Evolutionary conservation across 805 yeast genomes (phyloP).

Genomic region (Starmerella bombi): DNA sequence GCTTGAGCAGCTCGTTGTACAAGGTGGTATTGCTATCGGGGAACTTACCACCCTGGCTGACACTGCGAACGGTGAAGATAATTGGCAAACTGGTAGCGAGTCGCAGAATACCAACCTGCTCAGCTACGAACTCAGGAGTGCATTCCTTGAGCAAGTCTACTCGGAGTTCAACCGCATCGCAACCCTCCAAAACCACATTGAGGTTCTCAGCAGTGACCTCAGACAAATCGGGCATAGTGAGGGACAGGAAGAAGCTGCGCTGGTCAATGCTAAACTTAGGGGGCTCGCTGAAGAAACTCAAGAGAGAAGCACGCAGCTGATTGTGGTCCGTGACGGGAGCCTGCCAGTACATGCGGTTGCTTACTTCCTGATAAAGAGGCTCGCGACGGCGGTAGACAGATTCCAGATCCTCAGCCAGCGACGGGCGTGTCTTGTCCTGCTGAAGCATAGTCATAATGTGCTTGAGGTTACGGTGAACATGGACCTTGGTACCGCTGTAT

Average conservation of each 20-base stretch:
- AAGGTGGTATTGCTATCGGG: slow-evolving; percentile 42
- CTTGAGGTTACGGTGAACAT: slow-evolving; percentile 75
- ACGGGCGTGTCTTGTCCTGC: slow-evolving; percentile 75
- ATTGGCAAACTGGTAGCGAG: slow-evolving; percentile 56
- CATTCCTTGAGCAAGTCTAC: slow-evolving; percentile 51
- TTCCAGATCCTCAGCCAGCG: slow-evolving; percentile 63
- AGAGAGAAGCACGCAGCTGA: slow-evolving; percentile 46
- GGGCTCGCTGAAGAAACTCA: slow-evolving; percentile 38
- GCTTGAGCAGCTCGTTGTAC: slow-evolving; percentile 38
- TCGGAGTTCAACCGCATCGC: slow-evolving; percentile 71
- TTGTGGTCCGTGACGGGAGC: slow-evolving; percentile 39
- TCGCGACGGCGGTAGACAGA: slow-evolving; percentile 79
- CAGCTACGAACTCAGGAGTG: slow-evolving; percentile 44
- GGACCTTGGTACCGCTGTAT: slow-evolving; percentile 63
- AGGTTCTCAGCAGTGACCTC: slow-evolving; percentile 2
- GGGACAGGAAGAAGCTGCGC: slow-evolving; percentile 53
- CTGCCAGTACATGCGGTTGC: slow-evolving; percentile 68
- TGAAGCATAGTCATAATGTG: slow-evolving; percentile 65
- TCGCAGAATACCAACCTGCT: slow-evolving; percentile 60
- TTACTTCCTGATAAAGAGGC: slow-evolving; percentile 62
- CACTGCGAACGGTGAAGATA: slow-evolving; percentile 65
- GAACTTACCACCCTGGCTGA: slow-evolving; percentile 70
- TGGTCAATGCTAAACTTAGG: slow-evolving; percentile 31
- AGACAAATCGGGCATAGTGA: slow-evolving; percentile 52
- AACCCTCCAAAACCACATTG: slow-evolving; percentile 49